phyloP scores from a whole-genome alignment of 768 basidiomycete genomes.

The Pulveroboletus sp. region DNA sequence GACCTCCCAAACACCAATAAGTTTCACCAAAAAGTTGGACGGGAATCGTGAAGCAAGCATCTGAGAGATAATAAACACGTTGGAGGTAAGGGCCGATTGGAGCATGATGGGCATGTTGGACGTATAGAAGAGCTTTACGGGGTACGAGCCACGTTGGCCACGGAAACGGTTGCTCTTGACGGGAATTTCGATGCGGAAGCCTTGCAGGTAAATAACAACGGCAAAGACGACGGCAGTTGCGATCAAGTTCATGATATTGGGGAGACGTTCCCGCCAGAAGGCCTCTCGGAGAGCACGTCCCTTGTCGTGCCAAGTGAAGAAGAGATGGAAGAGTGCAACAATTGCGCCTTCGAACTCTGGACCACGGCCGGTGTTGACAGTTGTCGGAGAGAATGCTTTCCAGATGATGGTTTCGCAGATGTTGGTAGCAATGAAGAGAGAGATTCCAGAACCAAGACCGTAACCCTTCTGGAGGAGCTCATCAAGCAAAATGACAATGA shows the following conservation, averaged over 20 bases:
- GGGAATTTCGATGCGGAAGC: conserved; percentile 98
- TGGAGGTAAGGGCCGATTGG: conserved; percentile 87
- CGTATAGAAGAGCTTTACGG: conserved; percentile 98
- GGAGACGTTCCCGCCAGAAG: conserved; percentile 95
- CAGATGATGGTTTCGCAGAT: conserved; percentile 99
- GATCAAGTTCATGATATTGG: conserved; percentile 97
- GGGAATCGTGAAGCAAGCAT: conserved; percentile 95
- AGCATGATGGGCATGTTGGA: conserved; percentile 99
- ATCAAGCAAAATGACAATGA: conserved; percentile 97
- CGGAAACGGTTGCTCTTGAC: conserved; percentile 96
- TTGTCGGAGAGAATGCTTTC: conserved; percentile 99
- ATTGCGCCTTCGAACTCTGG: conserved; percentile 98
- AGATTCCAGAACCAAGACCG: conserved; percentile 97
- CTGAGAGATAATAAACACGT: conserved; percentile 94
- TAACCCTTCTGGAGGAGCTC: conserved; percentile 99
- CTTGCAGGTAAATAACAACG: conserved; percentile 96
- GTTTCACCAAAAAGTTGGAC: conserved; percentile 79
- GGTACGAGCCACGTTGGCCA: conserved; percentile 94
- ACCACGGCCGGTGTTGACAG: conserved; percentile 96
- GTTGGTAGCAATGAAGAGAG: conserved; percentile 99
- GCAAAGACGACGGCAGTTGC: conserved; percentile 92
- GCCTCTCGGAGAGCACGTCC: conserved; percentile 95
- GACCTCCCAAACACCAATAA: conserved; percentile 99
- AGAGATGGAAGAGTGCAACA: conserved; percentile 93
- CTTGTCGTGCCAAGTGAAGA: conserved; percentile 99